Conservation (phyloP, 1,284 basidiomycete genomes). For the Trametes versicolor region DNA sequence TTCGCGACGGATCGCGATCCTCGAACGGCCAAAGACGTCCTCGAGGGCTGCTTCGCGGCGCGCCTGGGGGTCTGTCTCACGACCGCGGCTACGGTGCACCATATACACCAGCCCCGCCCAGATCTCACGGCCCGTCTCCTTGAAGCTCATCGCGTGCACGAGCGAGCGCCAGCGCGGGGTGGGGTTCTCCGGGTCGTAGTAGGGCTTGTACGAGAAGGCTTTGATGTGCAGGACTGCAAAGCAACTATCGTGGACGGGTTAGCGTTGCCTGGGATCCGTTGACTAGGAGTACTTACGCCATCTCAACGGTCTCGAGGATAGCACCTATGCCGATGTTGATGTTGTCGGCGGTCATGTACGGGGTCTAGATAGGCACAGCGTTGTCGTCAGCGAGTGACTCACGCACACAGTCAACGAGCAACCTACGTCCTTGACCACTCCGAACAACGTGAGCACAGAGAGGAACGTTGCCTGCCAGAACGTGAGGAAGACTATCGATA, state of each 20-base stretch:
- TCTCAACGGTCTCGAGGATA: conserved; percentile 78
- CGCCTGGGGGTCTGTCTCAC: conserved; percentile 58
- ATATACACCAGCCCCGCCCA: conserved; percentile 65
- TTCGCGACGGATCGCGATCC: conserved; percentile 35
- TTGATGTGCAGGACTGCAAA: conserved; percentile 79
- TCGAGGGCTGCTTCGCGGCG: conserved; percentile 59
- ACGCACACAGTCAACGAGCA: not conserved
- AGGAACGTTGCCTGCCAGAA: conserved; percentile 83
- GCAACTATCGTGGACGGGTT: conserved; percentile 47
- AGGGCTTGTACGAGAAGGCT: conserved; percentile 79
- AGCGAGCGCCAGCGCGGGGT: conserved; percentile 65
- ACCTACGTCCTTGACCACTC: conserved; percentile 73
- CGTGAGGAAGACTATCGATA: conserved; percentile 70
- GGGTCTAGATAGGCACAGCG: conserved; percentile 50
- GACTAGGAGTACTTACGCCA: conserved; percentile 61
- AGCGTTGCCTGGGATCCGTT: not conserved
- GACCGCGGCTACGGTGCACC: conserved; percentile 58
- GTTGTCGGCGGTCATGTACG: conserved; percentile 78
- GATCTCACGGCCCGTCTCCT: conserved; percentile 71
- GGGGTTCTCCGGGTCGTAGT: conserved; percentile 50
- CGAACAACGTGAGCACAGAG: conserved; percentile 66
- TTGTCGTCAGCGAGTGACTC: not conserved
- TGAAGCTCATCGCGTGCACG: conserved; percentile 72
- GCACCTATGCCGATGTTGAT: conserved; percentile 80
- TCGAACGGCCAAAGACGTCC: conserved; percentile 55